A percentile compares a stretch with the other conserved stretches of the same genome.
Evolutionary conservation across 176 grass and related monocot genomes (phyloP).

Genomic region (Bothriochloa decipiens): DNA sequence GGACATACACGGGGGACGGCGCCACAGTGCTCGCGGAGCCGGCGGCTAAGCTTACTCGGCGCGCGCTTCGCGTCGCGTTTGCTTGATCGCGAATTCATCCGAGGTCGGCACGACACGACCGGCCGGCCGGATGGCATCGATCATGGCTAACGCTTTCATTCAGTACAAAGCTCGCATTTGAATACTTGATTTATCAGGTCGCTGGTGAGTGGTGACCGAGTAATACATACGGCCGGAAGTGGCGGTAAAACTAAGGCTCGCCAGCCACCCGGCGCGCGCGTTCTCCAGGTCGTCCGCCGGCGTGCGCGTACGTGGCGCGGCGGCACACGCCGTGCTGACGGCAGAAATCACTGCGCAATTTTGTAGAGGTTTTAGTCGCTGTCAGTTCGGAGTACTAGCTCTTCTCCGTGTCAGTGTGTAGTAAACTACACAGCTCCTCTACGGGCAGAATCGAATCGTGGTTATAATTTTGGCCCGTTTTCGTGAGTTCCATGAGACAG

Average conservation of each 20-base stretch:
- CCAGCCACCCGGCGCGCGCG: neutral
- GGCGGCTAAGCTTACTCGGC: neutral
- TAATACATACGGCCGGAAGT: slow-evolving; percentile 19
- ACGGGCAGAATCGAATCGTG: neutral
- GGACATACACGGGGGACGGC: neutral
- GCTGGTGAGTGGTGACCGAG: neutral
- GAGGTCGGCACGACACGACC: slow-evolving; percentile 30
- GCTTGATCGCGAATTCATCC: slow-evolving; percentile 55
- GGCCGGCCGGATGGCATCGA: neutral
- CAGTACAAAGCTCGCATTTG: neutral
- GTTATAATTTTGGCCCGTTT: neutral
- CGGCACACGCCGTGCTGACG: neutral
- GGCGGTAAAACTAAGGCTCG: slow-evolving; percentile 32
- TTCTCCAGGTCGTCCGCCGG: neutral
- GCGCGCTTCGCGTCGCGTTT: neutral
- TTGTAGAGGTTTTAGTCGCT: slow-evolving; percentile 6
- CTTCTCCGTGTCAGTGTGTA: neutral
- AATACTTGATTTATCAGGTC: neutral
- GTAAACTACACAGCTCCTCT: no score
- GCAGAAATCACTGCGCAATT: neutral
- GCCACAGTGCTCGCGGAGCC: neutral
- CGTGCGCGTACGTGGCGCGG: slow-evolving; percentile 3
- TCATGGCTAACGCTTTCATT: no score
- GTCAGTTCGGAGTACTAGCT: neutral
- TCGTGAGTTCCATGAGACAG: slow-evolving; percentile 3